Base-by-base conservation (phyloP, 2,329 filamentous ascomycete species). In the Furcasterigmium sp. region DNA sequence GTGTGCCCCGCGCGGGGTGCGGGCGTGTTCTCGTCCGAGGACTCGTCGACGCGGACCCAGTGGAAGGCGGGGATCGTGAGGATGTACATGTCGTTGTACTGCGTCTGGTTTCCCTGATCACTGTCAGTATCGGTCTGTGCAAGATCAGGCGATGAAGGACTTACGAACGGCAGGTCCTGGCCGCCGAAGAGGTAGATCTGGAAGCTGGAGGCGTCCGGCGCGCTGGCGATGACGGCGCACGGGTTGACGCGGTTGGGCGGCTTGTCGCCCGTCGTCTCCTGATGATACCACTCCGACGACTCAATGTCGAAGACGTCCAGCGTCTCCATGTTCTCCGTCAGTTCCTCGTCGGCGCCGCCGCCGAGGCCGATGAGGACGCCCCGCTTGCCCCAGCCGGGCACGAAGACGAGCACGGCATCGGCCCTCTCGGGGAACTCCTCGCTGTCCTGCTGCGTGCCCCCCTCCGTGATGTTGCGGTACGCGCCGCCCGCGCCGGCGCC, bases 141-240 rank as follows among this genome's bases (percentile, higher is more conserved):
- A 14, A 15, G 14, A 13, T 32, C 13, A 28, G 15, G 17, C 3
- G 17, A 14, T 29, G 19, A 15, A 15, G 39, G 14, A 56, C 66
- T 54, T 52, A 70, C 80, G 46, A 72, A 75, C 1, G 85, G 84
- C 1, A 90, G 68, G 50, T 86, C 85, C 57, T 90, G 86, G 0
- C 86, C 86, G 11, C 84, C 86, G 55, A 85, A 90, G 65, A 90
- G 76, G 63, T 90, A 88, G 36, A 91, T 74, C 55, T 90, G 85
- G 56, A 87, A 87, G 21, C 80, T 85, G 15, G 81, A 84, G 8
- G 84, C 85, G 55, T 87, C 84, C 7, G 84, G 76, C 10, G 83
- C 82, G 14, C 80, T 79, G 34, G 80, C 83, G 15, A 85, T 76
- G 0, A 83, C 81, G 10, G 84, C 80, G 54, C 84, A 88, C 0